These are phyloP conservation scores for Macadamia integrifolia DNA, from an alignment of 164 flowering plant species.

Conservation along the genomic window DNA sequence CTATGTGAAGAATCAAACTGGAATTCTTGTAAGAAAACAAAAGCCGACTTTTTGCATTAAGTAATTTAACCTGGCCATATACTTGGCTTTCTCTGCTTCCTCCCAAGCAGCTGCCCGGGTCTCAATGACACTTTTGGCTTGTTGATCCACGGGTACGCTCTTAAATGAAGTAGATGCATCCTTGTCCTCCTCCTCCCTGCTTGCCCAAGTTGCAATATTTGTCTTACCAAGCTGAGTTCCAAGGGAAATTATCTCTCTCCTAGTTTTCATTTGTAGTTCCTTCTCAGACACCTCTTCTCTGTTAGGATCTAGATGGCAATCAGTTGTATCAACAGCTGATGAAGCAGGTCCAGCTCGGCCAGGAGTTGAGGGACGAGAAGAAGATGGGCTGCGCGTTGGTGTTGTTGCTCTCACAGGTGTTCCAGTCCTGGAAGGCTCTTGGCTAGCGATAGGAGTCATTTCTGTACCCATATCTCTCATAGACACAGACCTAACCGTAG, in stretches of 20 bases:
- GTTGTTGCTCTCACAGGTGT: constrained; percentile 82
- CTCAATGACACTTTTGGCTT: constrained; percentile 46
- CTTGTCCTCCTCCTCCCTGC: constrained; percentile 68
- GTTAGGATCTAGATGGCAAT: constrained; percentile 20
- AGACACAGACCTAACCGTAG: constrained; percentile 82
- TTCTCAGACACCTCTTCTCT: constrained; percentile 54
- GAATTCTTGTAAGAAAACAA: background rate
- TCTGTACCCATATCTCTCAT: constrained; percentile 99
- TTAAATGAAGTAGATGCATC: constrained; percentile 51
- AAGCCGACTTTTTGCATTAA: background rate
- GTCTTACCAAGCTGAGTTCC: constrained; percentile 78
- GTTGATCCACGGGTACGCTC: constrained; percentile 27
- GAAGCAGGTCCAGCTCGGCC: constrained; percentile 40
- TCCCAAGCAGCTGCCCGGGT: constrained; percentile 88
- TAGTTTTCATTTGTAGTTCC: constrained; percentile 72
- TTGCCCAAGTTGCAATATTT: constrained; percentile 94
- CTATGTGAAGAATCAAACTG: background rate
- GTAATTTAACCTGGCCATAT: constrained; percentile 61
- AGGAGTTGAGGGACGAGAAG: constrained; percentile 75
- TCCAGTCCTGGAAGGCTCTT: constrained; percentile 88
- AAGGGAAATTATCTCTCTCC: constrained; percentile 76
- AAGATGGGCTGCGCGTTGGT: constrained; percentile 61
- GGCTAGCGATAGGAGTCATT: constrained; percentile 93
- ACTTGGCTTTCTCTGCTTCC: constrained; percentile 87
- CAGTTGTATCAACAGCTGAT: constrained; percentile 23